phyloP scores from a whole-genome alignment of 2,329 filamentous ascomycete species.

The Fusarium chaquense region DNA sequence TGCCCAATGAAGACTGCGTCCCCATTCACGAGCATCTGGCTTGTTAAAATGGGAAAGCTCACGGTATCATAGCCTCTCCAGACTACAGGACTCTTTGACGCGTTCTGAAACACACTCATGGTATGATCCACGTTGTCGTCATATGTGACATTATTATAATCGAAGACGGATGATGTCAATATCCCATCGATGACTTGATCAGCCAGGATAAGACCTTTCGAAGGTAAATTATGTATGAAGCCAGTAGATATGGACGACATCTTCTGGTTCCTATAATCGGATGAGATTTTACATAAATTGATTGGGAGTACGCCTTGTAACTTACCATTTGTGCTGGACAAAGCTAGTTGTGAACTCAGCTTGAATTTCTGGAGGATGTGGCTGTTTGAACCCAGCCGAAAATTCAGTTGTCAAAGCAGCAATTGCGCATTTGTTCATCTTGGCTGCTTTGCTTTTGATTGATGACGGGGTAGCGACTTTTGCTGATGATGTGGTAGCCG shows the following conservation, averaged over 20 bases:
- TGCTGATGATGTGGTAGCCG: background rate
- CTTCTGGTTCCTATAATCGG: background rate
- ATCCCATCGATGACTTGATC: background rate
- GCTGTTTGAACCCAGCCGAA: background rate
- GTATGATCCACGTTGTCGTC: background rate
- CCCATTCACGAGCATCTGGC: background rate
- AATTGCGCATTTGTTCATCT: background rate
- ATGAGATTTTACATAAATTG: background rate
- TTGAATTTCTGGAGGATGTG: background rate
- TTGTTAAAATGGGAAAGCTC: background rate
- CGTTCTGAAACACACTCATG: background rate
- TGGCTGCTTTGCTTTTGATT: background rate
- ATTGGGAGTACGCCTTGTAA: background rate
- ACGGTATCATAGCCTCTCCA: background rate
- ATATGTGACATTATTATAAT: background rate
- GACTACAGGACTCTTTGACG: background rate
- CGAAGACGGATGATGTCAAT: background rate
- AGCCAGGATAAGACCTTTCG: background rate
- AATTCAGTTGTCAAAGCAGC: background rate
- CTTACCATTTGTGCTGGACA: background rate
- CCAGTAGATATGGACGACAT: background rate
- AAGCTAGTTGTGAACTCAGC: background rate
- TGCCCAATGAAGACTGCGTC: background rate
- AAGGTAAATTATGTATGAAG: background rate
- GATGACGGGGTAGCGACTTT: background rate